phyloP scores from a whole-genome alignment of 2,329 filamentous ascomycete species.

The Sporothrix globosa region DNA sequence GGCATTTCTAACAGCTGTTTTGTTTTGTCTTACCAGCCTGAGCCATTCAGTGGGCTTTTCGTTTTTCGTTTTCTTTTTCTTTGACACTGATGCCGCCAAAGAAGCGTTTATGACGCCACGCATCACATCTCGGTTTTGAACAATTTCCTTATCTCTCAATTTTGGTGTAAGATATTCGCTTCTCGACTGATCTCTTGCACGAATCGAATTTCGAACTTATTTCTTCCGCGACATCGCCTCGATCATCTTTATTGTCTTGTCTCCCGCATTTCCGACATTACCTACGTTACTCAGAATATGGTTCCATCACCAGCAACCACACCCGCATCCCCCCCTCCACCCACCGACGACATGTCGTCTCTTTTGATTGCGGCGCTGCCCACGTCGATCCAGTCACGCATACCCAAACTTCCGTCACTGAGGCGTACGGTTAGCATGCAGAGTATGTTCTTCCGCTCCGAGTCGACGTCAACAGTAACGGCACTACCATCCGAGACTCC shows the following conservation, averaged over 20 bases:
- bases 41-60: background rate
- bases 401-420: slow-evolving; percentile 35
- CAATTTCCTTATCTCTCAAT: no score
- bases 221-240: background rate
- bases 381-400: slow-evolving; percentile 38
- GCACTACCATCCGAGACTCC: slow-evolving; percentile 13
- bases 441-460: slow-evolving; percentile 29
- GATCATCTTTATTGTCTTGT: background rate
- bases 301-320: background rate
- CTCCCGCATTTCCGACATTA: background rate
- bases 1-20: background rate
- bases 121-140: background rate
- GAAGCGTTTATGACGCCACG: background rate
- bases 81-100: background rate
- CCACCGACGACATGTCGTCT: slow-evolving; percentile 32
- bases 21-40: slow-evolving; percentile 23
- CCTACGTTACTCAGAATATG: background rate
- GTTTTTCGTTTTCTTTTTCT: background rate
- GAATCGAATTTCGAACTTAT: background rate
- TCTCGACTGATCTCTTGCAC: background rate
- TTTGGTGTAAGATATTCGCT: no score
- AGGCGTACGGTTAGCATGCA: slow-evolving; percentile 33
- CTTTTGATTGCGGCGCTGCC: slow-evolving; percentile 36
- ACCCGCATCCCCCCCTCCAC: background rate
- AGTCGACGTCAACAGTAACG: slow-evolving; percentile 8